A percentile compares a stretch with the other conserved stretches of the same genome.
Conservation (phyloP, 2,329 filamentous ascomycete species). For the Incumbomyces lentus region DNA sequence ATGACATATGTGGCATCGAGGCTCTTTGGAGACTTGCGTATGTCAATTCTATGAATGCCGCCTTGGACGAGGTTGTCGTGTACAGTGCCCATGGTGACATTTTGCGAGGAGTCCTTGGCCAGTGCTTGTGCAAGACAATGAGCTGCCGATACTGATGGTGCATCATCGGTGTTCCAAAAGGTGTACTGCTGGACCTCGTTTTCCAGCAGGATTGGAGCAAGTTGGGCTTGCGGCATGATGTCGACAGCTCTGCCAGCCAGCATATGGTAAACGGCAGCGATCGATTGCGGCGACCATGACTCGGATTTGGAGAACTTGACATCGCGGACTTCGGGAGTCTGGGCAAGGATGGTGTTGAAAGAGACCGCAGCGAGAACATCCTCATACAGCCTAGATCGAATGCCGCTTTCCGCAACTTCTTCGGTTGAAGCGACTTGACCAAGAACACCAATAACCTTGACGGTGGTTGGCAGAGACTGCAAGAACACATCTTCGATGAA, state of each 20-base stretch:
- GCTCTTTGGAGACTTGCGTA: slow-evolving; percentile 71
- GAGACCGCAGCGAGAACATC: slow-evolving; percentile 79
- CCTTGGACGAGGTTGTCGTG: slow-evolving; percentile 60
- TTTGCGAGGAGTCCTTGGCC: slow-evolving; percentile 49
- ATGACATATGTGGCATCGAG: slow-evolving; percentile 78
- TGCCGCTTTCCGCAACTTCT: slow-evolving; percentile 61
- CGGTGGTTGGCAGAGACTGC: slow-evolving; percentile 63
- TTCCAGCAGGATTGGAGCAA: slow-evolving; percentile 29
- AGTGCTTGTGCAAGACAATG: slow-evolving; percentile 50
- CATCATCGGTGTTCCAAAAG: slow-evolving; percentile 86
- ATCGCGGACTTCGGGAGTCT: slow-evolving; percentile 60
- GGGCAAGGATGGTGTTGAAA: slow-evolving; percentile 60
- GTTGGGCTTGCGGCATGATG: slow-evolving; percentile 35
- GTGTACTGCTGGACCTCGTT: slow-evolving; percentile 66
- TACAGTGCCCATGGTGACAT: slow-evolving; percentile 48
- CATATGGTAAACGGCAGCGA: slow-evolving; percentile 36
- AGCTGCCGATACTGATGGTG: slow-evolving; percentile 55
- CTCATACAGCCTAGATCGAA: slow-evolving; percentile 80
- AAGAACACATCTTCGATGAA: slow-evolving; percentile 94
- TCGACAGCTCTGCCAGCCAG: slow-evolving; percentile 34
- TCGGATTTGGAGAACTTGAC: slow-evolving; percentile 78
- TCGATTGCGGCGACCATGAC: slow-evolving; percentile 47
- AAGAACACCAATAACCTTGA: slow-evolving; percentile 68
- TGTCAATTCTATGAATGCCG: slow-evolving; percentile 71
- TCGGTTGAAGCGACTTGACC: slow-evolving; percentile 72